Conservation (phyloP, 495 filamentous ascomycete species). For the Podospora appendiculata region DNA sequence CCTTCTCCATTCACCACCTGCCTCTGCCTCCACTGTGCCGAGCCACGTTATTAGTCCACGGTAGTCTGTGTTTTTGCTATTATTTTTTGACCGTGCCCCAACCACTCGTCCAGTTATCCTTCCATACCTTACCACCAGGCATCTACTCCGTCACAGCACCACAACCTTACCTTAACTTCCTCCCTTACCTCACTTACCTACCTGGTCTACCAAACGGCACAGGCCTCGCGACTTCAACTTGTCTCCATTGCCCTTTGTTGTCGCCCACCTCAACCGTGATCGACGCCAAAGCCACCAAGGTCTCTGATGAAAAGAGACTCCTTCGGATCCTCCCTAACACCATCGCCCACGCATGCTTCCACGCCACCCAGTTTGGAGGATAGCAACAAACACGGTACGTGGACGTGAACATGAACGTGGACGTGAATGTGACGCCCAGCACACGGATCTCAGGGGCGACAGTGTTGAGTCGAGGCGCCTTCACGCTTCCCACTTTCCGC, state of each 20-base stretch:
- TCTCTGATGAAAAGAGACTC: no score
- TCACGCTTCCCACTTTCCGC: background rate
- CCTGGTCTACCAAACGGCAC: background rate
- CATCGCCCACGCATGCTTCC: constrained; percentile 1
- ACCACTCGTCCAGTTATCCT: background rate
- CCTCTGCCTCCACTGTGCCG: constrained; percentile 17
- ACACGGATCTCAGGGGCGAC: constrained; percentile 1
- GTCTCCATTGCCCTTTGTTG: background rate
- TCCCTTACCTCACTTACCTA: no score
- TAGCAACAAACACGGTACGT: constrained; percentile 13
- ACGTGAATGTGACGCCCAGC: constrained; percentile 9
- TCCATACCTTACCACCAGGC: background rate
- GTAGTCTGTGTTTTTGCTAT: constrained; percentile 14
- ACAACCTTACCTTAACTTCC: no score
- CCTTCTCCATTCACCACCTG: constrained; percentile 11
- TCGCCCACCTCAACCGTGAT: no score
- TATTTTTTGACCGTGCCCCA: constrained; percentile 10
- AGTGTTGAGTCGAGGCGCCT: background rate
- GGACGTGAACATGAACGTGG: constrained; percentile 5
- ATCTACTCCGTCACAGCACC: constrained; percentile 4
- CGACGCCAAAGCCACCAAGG: no score
- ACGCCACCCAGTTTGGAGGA: constrained; percentile 6
- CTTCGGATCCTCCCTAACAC: background rate
- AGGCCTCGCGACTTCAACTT: background rate
- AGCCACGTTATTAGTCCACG: constrained; percentile 14